Base-by-base conservation (phyloP, 352 stramenopile species). In the Phytophthora fragariaefolia region DNA sequence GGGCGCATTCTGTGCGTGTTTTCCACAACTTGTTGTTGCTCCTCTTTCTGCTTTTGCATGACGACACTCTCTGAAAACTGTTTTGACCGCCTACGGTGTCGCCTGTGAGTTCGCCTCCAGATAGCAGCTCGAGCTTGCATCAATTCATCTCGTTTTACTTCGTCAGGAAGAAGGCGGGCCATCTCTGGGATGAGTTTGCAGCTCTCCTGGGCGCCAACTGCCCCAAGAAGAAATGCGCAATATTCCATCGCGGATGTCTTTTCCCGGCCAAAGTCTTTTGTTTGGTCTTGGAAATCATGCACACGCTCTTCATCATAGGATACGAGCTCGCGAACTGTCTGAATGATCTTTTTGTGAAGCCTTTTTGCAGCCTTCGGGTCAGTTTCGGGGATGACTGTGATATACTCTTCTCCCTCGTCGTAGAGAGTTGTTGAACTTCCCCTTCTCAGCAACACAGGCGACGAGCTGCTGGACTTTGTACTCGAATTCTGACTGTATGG, bases 211-310 rank as follows among this genome's bases (percentile, higher is more conserved):
- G 78, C 71, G 17, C 86, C 86, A 23, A 94, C 69, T 8, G 81
- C 80, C 3, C 86, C 83, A 24, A 91, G 76, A 6, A 94, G 66
- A 58, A 92, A 94, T 7, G 86, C 82, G 38, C 82, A 90, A 58
- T 92, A 92, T 42, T 92, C 84, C n/a, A 82, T 90, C 0, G 80
- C 83, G 40, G 82, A 82, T 9, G 74, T 85, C 57, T 89, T 86
- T 1, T 81, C 79, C 10, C 82, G 77, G 4, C 86, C 86, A 71
- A 92, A 94, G 57, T 94, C 84, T 55, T 79, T 90, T 0, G 83
- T 92, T 52, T 91, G 83, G 24, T 92, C 84, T 45, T 92, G 86
- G 50, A 94, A 94, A 51, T 91, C 86, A 18, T 79, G 81, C 12
- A 92, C 82, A 34, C 86, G 86, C 36, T 92, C 86, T 59, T 92